Conservation (phyloP, 1,284 basidiomycete species). For the Phellopilus nigrolimitatus region DNA sequence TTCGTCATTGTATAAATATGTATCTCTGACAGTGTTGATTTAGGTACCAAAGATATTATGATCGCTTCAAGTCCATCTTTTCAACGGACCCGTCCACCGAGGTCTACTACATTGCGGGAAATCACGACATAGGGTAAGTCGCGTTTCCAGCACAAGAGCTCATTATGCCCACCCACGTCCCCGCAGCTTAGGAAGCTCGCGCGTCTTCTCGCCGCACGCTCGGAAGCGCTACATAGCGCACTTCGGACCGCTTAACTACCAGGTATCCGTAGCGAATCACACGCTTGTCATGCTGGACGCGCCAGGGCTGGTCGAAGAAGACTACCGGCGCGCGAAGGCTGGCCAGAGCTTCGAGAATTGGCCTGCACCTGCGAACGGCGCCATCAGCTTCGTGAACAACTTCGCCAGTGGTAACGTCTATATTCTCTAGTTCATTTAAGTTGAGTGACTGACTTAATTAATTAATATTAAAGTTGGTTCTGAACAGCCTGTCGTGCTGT, state of each 20-base stretch:
- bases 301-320: conserved; percentile 71
- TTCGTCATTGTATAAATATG: not conserved
- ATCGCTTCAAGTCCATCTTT: conserved; percentile 63
- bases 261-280: conserved; percentile 59
- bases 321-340: conserved; percentile 59
- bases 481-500: conserved; percentile 54
- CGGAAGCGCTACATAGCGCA: conserved; percentile 58
- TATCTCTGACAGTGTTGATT: conserved; percentile 12
- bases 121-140: conserved; percentile 76
- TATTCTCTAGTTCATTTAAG: conserved; percentile 12
- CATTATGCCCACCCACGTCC: conserved; percentile 15
- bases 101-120: conserved; percentile 75
- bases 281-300: conserved; percentile 73
- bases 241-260: conserved; percentile 61
- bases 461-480: conserved; percentile 19
- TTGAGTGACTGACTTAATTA: not conserved
- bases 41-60: conserved; percentile 59
- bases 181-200: conserved; percentile 52
- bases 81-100: conserved; percentile 36
- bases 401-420: conserved; percentile 43
- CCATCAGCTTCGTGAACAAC: conserved; percentile 67
- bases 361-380: conserved; percentile 54
- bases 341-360: conserved; percentile 52
- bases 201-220: conserved; percentile 51
- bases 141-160: conserved; percentile 1